Conservation (phyloP, 2,329 filamentous ascomycete species). For the Phyllosticta citriasiana region DNA sequence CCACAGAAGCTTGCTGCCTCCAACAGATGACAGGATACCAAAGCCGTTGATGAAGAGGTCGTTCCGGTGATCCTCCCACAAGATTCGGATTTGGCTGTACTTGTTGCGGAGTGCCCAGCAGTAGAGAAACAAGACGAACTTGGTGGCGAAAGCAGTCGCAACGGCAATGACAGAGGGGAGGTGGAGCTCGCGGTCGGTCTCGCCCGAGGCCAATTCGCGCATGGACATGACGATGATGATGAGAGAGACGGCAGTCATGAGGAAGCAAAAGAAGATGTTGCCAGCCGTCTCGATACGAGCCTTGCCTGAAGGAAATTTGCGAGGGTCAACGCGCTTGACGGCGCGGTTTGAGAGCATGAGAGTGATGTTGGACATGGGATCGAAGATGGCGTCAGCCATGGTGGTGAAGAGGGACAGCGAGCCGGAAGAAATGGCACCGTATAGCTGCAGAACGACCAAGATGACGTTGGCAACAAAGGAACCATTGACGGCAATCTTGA, state of each 20-base stretch:
- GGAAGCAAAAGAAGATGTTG: slow-evolving; percentile 91
- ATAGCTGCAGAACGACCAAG: slow-evolving; percentile 73
- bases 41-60: slow-evolving; percentile 95
- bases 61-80: slow-evolving; percentile 96
- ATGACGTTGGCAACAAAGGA: slow-evolving; percentile 71
- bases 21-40: slow-evolving; percentile 83
- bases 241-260: slow-evolving; percentile 87
- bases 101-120: slow-evolving; percentile 86
- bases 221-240: slow-evolving; percentile 86
- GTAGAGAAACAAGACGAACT: slow-evolving; percentile 76
- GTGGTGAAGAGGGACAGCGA: slow-evolving; percentile 97
- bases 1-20: slow-evolving; percentile 79
- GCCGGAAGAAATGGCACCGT: slow-evolving; percentile 73
- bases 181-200: slow-evolving; percentile 51
- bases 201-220: slow-evolving; percentile 52
- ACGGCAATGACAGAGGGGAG: slow-evolving; percentile 80
- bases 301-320: slow-evolving; percentile 83
- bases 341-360: slow-evolving; percentile 81
- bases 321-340: slow-evolving; percentile 74
- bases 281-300: slow-evolving; percentile 90
- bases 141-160: slow-evolving; percentile 71
- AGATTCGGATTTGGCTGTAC: slow-evolving; percentile 81
- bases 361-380: slow-evolving; percentile 79
- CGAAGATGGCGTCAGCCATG: slow-evolving; percentile 92
- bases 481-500: slow-evolving; percentile 56